Evolutionary conservation across 352 stramenopile genomes (phyloP).

Genomic region (Phytophthora tentaculata): DNA sequence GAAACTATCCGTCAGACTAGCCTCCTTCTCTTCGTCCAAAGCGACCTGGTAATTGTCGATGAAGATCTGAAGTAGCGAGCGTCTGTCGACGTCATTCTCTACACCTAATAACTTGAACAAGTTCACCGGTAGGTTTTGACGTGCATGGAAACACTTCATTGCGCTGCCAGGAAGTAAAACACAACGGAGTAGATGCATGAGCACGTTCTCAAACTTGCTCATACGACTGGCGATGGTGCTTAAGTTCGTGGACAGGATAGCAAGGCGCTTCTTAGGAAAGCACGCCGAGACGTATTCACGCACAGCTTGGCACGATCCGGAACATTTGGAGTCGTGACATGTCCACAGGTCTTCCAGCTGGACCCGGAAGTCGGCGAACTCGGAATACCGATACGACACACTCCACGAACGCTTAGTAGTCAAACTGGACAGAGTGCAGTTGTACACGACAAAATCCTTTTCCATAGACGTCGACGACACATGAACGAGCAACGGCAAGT

Average conservation of each 20-base stretch:
- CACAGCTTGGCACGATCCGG: conserved; percentile 71
- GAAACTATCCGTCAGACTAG: conserved; percentile 39
- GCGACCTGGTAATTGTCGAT: conserved; percentile 58
- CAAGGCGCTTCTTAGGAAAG: conserved; percentile 65
- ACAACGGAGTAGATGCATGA: conserved; percentile 70
- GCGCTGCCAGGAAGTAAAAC: conserved; percentile 68
- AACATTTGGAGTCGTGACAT: conserved; percentile 61
- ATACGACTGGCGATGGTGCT: conserved; percentile 51
- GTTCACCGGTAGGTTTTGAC: conserved; percentile 51
- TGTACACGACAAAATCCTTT: conserved; percentile 54
- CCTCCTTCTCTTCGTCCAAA: conserved; percentile 24
- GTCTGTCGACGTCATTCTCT: conserved; percentile 49
- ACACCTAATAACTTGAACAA: conserved; percentile 72
- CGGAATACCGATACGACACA: conserved; percentile 69
- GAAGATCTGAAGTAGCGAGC: conserved; percentile 74
- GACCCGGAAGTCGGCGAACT: conserved; percentile 61
- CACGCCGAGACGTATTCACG: conserved; percentile 63
- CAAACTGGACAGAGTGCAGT: conserved; percentile 55
- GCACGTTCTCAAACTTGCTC: conserved; percentile 64
- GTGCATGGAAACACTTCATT: conserved; percentile 70
- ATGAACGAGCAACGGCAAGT: conserved; percentile 56
- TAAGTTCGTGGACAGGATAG: conserved; percentile 43
- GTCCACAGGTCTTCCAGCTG: conserved; percentile 61
- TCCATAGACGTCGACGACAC: conserved; percentile 44
- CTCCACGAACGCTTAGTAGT: conserved; percentile 53